Evolutionary conservation across 2,329 filamentous ascomycete species (phyloP).

Genomic region (Acephala macrosclerotiorum): DNA sequence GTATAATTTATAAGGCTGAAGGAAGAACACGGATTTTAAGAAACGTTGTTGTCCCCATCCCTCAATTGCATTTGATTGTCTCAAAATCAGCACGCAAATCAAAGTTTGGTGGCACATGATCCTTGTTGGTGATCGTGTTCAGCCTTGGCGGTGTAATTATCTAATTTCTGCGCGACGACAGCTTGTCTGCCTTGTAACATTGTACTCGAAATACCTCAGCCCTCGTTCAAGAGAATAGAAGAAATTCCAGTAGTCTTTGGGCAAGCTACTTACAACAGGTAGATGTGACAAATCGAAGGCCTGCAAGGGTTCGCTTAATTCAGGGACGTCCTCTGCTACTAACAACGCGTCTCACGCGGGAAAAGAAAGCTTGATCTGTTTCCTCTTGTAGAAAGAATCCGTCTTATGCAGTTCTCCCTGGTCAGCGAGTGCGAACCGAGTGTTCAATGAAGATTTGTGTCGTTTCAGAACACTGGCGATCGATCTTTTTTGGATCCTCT

Average conservation of each 20-base stretch:
- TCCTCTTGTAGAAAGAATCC: too few species aligned
- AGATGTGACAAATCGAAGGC: background rate
- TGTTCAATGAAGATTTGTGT: too few species aligned
- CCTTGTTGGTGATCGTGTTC: slow-evolving; percentile 5
- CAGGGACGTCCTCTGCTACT: too few species aligned
- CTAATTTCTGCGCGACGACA: background rate
- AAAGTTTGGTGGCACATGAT: slow-evolving; percentile 7
- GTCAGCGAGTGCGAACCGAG: too few species aligned
- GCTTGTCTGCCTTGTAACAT: background rate
- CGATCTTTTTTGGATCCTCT: too few species aligned
- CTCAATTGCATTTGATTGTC: slow-evolving; percentile 4
- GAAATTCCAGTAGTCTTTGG: background rate
- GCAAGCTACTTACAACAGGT: too few species aligned
- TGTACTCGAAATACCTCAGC: background rate
- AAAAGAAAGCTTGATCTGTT: too few species aligned
- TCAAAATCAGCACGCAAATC: background rate
- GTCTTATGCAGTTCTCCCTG: too few species aligned
- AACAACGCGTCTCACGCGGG: too few species aligned
- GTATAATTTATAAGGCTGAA: background rate
- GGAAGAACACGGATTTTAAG: background rate
- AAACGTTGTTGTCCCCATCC: background rate
- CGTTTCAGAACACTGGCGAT: too few species aligned
- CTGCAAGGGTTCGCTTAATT: background rate
- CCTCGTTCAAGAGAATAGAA: background rate
- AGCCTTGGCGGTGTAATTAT: background rate